These are phyloP conservation scores for Rhododendron henanense DNA, from an alignment of 148 eudicot species.

Conservation along the genomic window DNA sequence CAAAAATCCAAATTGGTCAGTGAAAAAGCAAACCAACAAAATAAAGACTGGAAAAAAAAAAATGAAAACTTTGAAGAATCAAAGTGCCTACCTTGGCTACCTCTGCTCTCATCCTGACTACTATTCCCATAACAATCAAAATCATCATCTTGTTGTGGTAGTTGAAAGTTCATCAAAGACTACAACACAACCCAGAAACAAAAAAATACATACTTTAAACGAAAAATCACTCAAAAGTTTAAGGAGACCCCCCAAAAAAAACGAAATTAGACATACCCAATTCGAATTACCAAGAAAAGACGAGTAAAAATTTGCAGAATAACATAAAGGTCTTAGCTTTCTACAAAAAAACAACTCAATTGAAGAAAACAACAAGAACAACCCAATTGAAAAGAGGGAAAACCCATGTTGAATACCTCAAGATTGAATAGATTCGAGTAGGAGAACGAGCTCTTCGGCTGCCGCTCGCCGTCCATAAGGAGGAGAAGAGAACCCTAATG, in stretches of 20 bases:
- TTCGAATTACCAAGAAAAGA: constrained; percentile 8
- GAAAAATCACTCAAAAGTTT: constrained; percentile 10
- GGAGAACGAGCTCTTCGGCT: constrained; percentile 22
- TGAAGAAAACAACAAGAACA: background rate
- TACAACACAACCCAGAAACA: constrained; percentile 28
- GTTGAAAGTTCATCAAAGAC: constrained; percentile 87
- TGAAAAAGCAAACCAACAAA: background rate
- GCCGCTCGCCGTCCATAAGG: constrained; percentile 40
- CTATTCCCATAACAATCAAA: constrained; percentile 79
- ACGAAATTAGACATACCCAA: background rate
- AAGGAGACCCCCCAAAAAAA: background rate
- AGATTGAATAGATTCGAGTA: constrained; percentile 82
- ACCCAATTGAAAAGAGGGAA: constrained; percentile 1
- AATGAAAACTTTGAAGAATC: background rate
- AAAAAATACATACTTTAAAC: background rate
- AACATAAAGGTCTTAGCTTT: background rate
- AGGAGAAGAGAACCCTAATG: constrained; percentile 7
- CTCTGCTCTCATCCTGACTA: constrained; percentile 95
- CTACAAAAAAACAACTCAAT: background rate
- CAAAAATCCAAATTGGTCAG: background rate
- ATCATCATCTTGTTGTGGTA: constrained; percentile 79
- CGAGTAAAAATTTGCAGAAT: background rate
- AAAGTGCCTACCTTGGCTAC: constrained; percentile 54
- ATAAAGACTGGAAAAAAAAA: background rate
- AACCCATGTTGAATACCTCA: constrained; percentile 48